Evolutionary conservation across 2,329 filamentous ascomycete species (phyloP), one percentile per base, ranked within the genome.

Genomic region (Mollisia scopiformis): DNA sequence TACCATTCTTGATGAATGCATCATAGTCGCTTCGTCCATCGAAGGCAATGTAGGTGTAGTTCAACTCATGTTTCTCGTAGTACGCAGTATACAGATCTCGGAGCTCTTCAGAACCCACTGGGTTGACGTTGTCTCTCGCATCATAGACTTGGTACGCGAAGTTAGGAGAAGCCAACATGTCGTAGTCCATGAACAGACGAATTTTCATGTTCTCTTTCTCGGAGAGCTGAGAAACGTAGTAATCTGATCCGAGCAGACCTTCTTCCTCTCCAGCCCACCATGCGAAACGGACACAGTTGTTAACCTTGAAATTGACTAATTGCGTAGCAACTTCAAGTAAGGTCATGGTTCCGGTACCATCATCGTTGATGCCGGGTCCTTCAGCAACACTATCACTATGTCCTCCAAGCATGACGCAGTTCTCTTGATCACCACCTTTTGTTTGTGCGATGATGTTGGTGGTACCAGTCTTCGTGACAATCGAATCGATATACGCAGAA

Each of bases 21-120:
- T 88, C 89, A 69, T 94, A 94, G 75, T 95, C 91, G 64, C 88
- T 91, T 61, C 91, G 87, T 6, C 91, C 91, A 68, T 92, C 88
- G 66, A 95, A 94, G 2, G 86, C 84, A 28, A 90, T 90, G 60
- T 89, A 85, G 0, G 86, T 89, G 72, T 87, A 88, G 74, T 87
- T 87, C 59, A 87, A 79, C 1, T 81, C 87, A 23, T 87, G 80
- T 1, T 78, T 75, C 62, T 80, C 75, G 76, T 89, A 93, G 81
- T 84, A 92, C 52, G 87, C 79, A 21, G 87, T 78, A 73, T 91
- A 92, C 35, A 92, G 77, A 62, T 88, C 77, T 61, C 88, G 84
- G 58, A 92, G 80, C 72, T 92, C 82, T 63, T 88, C 84, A 0
- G 89, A 92, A 1, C 91, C 91, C 16, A 75, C 78, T 31, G 92